These are phyloP conservation scores for Agaricus subrufescens DNA, from an alignment of 768 basidiomycete species.

Conservation along the genomic window DNA sequence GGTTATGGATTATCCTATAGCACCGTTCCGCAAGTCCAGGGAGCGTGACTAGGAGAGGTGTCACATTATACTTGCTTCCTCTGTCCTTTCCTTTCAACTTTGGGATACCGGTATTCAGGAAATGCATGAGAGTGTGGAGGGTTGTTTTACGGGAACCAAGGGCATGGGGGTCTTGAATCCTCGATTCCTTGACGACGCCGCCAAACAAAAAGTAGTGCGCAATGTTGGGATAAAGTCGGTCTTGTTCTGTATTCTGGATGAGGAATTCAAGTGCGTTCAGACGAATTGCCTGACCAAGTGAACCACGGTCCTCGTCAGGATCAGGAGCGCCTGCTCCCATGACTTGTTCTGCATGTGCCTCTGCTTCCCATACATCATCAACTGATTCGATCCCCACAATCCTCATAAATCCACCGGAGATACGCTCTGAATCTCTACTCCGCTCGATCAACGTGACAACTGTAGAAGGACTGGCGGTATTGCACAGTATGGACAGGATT, in stretches of 20 bases:
- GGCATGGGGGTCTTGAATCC: constrained; percentile 76
- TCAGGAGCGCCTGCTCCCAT: constrained; percentile 76
- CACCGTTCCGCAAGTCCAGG: constrained; percentile 83
- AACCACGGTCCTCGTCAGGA: constrained; percentile 36
- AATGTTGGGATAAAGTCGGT: constrained; percentile 69
- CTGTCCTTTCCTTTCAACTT: constrained; percentile 42
- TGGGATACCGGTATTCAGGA: constrained; percentile 71
- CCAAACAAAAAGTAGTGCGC: constrained; percentile 88
- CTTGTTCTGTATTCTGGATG: constrained; percentile 65
- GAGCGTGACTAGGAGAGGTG: constrained; percentile 57
- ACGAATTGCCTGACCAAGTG: constrained; percentile 65
- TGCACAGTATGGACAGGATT: constrained; percentile 64
- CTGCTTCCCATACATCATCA: constrained; percentile 57
- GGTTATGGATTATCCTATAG: constrained; percentile 77
- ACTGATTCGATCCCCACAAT: constrained; percentile 58
- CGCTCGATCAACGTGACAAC: constrained; percentile 76
- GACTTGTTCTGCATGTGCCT: constrained; percentile 51
- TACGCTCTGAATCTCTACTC: constrained; percentile 80
- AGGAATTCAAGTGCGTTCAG: constrained; percentile 79
- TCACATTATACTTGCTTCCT: constrained; percentile 27
- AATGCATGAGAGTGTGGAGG: constrained; percentile 76
- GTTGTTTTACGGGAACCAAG: constrained; percentile 65
- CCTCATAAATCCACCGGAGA: constrained; percentile 72
- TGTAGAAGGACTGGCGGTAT: constrained; percentile 63
- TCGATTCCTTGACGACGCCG: constrained; percentile 48